Evolutionary conservation across 2,329 filamentous ascomycete genomes (phyloP), one percentile per base, ranked within the genome.

Genomic region (Hymenoscyphus infarciens): DNA sequence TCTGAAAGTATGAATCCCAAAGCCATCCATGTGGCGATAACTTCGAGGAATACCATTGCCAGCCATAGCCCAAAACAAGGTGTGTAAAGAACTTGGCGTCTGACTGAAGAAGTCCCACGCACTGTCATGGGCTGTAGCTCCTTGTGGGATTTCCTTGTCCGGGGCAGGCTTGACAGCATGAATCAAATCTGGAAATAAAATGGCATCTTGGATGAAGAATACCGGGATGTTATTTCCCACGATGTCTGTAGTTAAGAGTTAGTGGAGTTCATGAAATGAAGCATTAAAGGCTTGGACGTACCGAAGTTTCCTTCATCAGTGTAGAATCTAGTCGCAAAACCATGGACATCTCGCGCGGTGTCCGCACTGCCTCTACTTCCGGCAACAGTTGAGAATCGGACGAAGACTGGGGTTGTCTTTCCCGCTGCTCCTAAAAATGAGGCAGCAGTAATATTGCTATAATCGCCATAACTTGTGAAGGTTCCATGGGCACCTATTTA

Each of bases 351-450:
- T 39, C 89, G 82, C 5, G 82, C 87, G 0, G 87, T 87, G 68
- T 92, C 89, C 1, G 86, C 82, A 68, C 86, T 89, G 31, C 88
- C 89, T 15, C 85, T 81, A 42, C 83, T 87, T 2, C 87, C 87
- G 15, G 87, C 85, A 15, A 92, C 89, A 1, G 88, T 91, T 0
- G 88, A 91, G 73, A 91, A 90, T n/a, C 89, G 86, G 19, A 88
- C 78, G 69, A 91, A 90, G 0, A 87, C 77, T 0, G 85, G 76
- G 0, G 87, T 87, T 70, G 87, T 74, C 73, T 90, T 89, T 39
- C 80, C 83, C n/a, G 79, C 74, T 1, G 75, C 73, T 10, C 73
- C 74, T 19, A 90, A 76, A 74, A 90, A 90, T 0, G 84, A 87
- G 8, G 87, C 87, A 5, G 83, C 83, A 0, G 87, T 90, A 66